These are phyloP conservation scores for Cyberlindnera veronae DNA, from an alignment of 805 yeast species.

Conservation along the genomic window DNA sequence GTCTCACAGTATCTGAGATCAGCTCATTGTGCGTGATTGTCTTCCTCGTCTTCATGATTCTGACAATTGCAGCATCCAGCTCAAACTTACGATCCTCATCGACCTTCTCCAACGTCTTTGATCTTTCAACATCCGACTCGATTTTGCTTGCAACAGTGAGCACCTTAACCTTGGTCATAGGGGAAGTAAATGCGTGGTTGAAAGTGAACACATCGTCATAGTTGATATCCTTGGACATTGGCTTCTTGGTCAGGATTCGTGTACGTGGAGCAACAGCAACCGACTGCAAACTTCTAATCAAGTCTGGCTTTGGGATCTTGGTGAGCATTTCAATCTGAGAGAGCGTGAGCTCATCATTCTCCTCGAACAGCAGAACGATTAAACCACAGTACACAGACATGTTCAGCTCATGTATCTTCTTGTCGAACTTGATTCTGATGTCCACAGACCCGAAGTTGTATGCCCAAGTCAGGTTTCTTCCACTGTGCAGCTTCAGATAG, in stretches of 20 bases:
- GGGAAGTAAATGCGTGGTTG: slow-evolving; percentile 65
- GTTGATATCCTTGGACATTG: slow-evolving; percentile 69
- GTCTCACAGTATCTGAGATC: slow-evolving; percentile 60
- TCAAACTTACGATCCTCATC: slow-evolving; percentile 62
- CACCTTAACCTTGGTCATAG: slow-evolving; percentile 68
- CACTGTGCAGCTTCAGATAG: slow-evolving; percentile 49
- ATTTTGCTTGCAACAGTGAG: slow-evolving; percentile 50
- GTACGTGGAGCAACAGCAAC: slow-evolving; percentile 81
- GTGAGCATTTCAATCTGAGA: slow-evolving; percentile 64
- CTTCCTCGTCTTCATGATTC: slow-evolving; percentile 80
- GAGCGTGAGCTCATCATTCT: slow-evolving; percentile 49
- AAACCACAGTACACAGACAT: slow-evolving; percentile 81
- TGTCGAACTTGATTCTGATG: slow-evolving; percentile 63
- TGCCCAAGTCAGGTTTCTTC: slow-evolving; percentile 71
- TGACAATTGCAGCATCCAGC: slow-evolving; percentile 81
- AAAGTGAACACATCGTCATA: slow-evolving; percentile 60
- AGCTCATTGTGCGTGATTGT: slow-evolving; percentile 59
- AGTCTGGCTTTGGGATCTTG: slow-evolving; percentile 67
- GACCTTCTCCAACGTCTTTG: slow-evolving; percentile 51
- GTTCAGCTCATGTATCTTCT: slow-evolving; percentile 70
- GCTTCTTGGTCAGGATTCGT: slow-evolving; percentile 67
- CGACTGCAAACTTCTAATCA: slow-evolving; percentile 75
- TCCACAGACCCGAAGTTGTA: slow-evolving; percentile 83
- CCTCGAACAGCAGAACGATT: slow-evolving; percentile 70
- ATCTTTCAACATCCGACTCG: slow-evolving; percentile 42